Conservation (phyloP, 306 rosid genomes). For the Fragaria vesca region DNA sequence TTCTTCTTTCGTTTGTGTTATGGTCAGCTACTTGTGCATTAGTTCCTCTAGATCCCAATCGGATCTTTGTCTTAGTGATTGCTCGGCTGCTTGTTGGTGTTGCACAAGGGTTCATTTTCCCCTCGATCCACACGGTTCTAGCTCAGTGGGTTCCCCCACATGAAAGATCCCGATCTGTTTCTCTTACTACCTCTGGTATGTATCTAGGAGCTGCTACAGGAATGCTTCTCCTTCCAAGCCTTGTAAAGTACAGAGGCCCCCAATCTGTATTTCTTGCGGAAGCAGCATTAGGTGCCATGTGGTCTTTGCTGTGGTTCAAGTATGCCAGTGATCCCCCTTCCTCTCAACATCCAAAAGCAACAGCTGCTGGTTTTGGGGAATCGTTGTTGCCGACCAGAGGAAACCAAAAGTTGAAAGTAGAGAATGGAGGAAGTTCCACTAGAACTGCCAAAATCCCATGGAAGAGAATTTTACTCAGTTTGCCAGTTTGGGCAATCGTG, state of each 20-base stretch:
- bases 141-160: slow-evolving; percentile 99
- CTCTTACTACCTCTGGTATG: slow-evolving; percentile 94
- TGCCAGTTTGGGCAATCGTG: slow-evolving; percentile 97
- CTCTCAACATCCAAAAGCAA: slow-evolving; percentile 74
- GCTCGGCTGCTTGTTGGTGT: slow-evolving; percentile 95
- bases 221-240: slow-evolving; percentile 78
- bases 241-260: slow-evolving; percentile 82
- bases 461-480: slow-evolving; percentile 65
- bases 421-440: slow-evolving; percentile 36
- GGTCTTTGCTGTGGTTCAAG: slow-evolving; percentile 85
- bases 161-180: slow-evolving; percentile 93
- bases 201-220: slow-evolving; percentile 89
- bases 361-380: slow-evolving; percentile 81
- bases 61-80: slow-evolving; percentile 47
- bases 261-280: slow-evolving; percentile 81
- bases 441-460: slow-evolving; percentile 67
- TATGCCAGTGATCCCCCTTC: slow-evolving; percentile 72
- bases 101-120: slow-evolving; percentile 92
- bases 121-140: slow-evolving; percentile 91
- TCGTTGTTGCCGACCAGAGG: slow-evolving; percentile 56
- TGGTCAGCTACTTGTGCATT: slow-evolving; percentile 90
- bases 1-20: slow-evolving; percentile 71
- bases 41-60: slow-evolving; percentile 72
- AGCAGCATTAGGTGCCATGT: slow-evolving; percentile 68
- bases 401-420: slow-evolving; percentile 50